Conservation (phyloP, 2,329 filamentous ascomycete genomes). For the Purpureocillium takamizusanense region DNA sequence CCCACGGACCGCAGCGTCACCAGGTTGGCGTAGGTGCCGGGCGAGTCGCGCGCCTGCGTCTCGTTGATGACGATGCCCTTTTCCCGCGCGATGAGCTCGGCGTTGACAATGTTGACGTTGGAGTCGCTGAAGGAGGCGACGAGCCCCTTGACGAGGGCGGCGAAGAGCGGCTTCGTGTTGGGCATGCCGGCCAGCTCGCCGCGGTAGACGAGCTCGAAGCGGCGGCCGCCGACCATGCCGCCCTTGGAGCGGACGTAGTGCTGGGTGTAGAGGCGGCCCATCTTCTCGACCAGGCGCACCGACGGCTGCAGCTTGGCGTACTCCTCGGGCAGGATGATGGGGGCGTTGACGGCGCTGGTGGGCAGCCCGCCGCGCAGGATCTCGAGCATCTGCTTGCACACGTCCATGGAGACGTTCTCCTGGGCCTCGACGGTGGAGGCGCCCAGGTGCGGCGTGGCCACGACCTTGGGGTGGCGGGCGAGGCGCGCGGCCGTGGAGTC, state of each 20-base stretch:
- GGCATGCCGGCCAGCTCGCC: conserved; percentile 62
- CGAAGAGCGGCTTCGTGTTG: conserved; percentile 72
- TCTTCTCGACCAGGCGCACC: conserved; percentile 66
- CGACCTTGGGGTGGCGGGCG: conserved; percentile 60
- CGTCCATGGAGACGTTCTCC: conserved; percentile 75
- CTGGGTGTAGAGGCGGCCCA: conserved; percentile 72
- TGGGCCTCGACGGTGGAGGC: conserved; percentile 76
- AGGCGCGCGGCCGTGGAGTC: conserved; percentile 52
- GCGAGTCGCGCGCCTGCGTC: conserved; percentile 52
- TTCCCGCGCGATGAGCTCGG: conserved; percentile 63
- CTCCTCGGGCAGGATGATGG: conserved; percentile 72
- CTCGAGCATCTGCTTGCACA: conserved; percentile 69
- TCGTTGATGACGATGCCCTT: conserved; percentile 73
- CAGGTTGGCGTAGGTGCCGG: conserved; percentile 58
- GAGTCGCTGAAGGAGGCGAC: conserved; percentile 58
- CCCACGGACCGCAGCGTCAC: conserved; percentile 56
- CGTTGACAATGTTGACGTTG: conserved; percentile 77
- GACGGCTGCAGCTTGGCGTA: conserved; percentile 71
- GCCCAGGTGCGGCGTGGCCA: conserved; percentile 72
- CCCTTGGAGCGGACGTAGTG: conserved; percentile 46
- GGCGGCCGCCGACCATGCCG: conserved; percentile 48
- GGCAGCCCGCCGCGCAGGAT: conserved; percentile 67
- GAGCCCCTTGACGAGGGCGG: conserved; percentile 70
- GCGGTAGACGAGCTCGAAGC: conserved; percentile 70
- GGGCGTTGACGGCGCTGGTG: conserved; percentile 70